phyloP scores from a whole-genome alignment of 2,329 filamentous ascomycete species.

The Bipolaris sorokiniana region DNA sequence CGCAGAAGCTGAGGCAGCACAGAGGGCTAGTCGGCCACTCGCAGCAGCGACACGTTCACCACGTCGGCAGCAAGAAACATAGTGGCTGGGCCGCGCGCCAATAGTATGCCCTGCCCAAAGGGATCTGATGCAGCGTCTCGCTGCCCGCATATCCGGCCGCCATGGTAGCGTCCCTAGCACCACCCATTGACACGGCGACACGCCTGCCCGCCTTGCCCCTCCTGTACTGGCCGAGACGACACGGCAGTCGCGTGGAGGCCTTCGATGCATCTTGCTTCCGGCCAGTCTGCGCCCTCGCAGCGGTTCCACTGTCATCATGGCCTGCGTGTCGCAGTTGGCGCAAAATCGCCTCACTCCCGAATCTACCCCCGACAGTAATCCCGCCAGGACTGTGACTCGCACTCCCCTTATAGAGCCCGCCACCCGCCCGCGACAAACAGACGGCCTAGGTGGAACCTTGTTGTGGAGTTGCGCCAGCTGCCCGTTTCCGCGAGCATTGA shows the following conservation, averaged over 20 bases:
- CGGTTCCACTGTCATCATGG: slow-evolving; percentile 31
- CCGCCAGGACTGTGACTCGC: slow-evolving; percentile 1
- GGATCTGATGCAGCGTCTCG: slow-evolving; percentile 36
- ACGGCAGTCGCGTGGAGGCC: slow-evolving; percentile 35
- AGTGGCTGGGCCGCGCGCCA: slow-evolving; percentile 8
- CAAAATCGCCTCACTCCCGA: slow-evolving; percentile 36
- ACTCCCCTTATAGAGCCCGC: slow-evolving; percentile 12
- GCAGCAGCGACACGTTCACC: slow-evolving; percentile 39
- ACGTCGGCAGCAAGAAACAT: slow-evolving; percentile 29
- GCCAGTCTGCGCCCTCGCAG: slow-evolving; percentile 21
- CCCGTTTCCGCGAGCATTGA: slow-evolving; percentile 38
- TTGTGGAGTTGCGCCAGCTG: slow-evolving; percentile 30
- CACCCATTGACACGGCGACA: slow-evolving; percentile 42
- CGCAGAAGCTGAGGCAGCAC: slow-evolving; percentile 25
- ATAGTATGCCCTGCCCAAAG: slow-evolving; percentile 4
- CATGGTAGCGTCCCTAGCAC: slow-evolving; percentile 21
- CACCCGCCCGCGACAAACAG: slow-evolving; percentile 13
- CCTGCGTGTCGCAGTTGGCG: slow-evolving; percentile 18
- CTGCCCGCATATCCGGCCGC: slow-evolving; percentile 43
- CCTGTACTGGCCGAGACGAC: slow-evolving; percentile 28
- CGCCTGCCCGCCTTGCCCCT: slow-evolving; percentile 29
- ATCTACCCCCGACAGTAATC: slow-evolving; percentile 15
- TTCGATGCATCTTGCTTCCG: slow-evolving; percentile 20
- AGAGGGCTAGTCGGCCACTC: slow-evolving; percentile 32
- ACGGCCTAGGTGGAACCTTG: slow-evolving; percentile 29